These are phyloP conservation scores for Xylaria intraflava DNA, from an alignment of 495 filamentous ascomycete species.

Conservation along the genomic window DNA sequence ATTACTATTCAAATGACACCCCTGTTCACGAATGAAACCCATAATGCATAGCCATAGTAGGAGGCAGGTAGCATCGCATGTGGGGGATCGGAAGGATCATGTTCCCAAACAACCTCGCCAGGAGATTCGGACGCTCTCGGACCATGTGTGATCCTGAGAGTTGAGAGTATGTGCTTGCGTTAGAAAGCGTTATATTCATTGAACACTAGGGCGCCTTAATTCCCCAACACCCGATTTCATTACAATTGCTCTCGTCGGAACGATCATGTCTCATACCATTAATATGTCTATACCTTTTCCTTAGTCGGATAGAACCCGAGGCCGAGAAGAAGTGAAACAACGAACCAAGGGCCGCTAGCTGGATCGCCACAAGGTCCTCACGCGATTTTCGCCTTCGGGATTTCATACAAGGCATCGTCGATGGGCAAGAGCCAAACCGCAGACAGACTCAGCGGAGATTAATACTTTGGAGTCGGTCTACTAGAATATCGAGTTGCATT, in stretches of 20 bases:
- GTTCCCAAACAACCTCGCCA: background rate
- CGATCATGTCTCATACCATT: background rate
- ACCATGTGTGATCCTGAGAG: background rate
- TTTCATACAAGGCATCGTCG: background rate
- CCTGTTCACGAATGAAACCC: too few relatives aligned
- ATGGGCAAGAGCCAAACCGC: background rate
- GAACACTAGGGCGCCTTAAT: background rate
- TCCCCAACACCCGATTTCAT: background rate
- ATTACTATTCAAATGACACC: too few relatives aligned
- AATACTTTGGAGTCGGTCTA: constrained; percentile 28
- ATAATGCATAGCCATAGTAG: too few relatives aligned
- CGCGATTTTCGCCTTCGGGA: background rate
- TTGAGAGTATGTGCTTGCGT: background rate
- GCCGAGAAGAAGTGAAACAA: background rate
- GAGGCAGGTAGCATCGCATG: too few relatives aligned
- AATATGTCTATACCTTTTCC: background rate
- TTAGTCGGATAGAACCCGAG: background rate
- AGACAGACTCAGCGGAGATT: background rate
- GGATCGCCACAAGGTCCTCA: background rate
- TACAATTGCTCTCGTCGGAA: background rate
- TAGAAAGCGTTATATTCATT: background rate
- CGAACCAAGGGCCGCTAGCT: background rate
- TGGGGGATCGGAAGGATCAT: too few relatives aligned
- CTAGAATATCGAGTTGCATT: constrained; percentile 32
- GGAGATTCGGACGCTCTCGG: background rate